Evolutionary conservation across 768 basidiomycete genomes (phyloP), one percentile per base, ranked within the genome.

Genomic region (Mycena kentingensis): DNA sequence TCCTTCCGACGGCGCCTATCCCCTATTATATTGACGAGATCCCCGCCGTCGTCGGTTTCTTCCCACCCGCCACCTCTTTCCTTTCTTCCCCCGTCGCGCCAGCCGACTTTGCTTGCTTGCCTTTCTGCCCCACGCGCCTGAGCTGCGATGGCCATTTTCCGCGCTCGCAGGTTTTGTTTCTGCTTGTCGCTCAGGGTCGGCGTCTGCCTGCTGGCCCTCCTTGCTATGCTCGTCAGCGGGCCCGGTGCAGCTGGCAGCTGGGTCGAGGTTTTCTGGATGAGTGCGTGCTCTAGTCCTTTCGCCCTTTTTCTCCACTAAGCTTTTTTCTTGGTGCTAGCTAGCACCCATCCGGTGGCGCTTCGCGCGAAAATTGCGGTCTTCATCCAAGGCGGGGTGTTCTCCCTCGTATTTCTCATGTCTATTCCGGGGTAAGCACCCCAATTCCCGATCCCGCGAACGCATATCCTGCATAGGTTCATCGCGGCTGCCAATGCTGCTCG

Each of bases 111-210:
- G n/a, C n/a, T n/a, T n/a, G n/a, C n/a, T n/a, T n/a, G n/a, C n/a
- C n/a, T n/a, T n/a, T n/a, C n/a, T n/a, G n/a, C n/a, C n/a, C n/a
- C n/a, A n/a, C n/a, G n/a, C n/a, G n/a, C n/a, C n/a, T n/a, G n/a
- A n/a, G n/a, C n/a, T n/a, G 37, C 37, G 49, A 61, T 65, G 63
- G 57, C 58, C 41, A 61, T 62, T 12, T 52, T 64, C 55, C 57
- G 45, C n/a, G 53, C 59, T 45, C 57, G 58, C 32, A 45, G 32
- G 34, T 65, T 65, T 51, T 42, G 63, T 25, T 52, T 54, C 24
- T 63, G 63, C 27, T 12, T 63, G 18, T 24, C 60, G 24, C 57
- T 65, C 22, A 38, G 46, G 18, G 54, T 46, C 15, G 63, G 55
- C 10, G 60, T 61, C 12, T 63, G 59, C 49, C 48, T 63, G 18